These are phyloP conservation scores for Suaeda aralocaspica DNA, from an alignment of 148 eudicot genomes.

Conservation along the genomic window DNA sequence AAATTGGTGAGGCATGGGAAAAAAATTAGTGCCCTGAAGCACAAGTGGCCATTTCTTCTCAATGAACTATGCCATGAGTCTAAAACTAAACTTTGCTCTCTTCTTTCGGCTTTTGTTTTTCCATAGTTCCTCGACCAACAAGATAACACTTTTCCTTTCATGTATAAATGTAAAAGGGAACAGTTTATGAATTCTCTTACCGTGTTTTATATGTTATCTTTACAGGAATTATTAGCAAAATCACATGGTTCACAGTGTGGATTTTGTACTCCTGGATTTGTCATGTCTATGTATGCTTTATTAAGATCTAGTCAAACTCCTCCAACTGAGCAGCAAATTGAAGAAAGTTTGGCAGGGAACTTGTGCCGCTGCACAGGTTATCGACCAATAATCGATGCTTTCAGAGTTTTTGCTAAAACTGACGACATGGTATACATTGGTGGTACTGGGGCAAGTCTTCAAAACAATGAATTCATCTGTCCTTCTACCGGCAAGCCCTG, in stretches of 20 bases:
- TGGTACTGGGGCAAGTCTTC: conserved; percentile 27
- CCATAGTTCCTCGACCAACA: not conserved
- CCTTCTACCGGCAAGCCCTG: conserved; percentile 96
- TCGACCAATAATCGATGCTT: conserved; percentile 90
- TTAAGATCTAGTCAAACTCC: conserved; percentile 66
- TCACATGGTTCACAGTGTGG: conserved; percentile 99
- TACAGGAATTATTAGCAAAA: conserved; percentile 79
- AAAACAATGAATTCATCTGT: conserved; percentile 63
- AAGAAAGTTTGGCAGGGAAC: conserved; percentile 97
- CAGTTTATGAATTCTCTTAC: not conserved
- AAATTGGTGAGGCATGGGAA: no score
- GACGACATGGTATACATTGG: conserved; percentile 60
- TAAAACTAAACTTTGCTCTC: not conserved
- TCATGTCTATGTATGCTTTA: conserved; percentile 98
- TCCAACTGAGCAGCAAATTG: conserved; percentile 83
- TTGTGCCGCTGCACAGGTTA: conserved; percentile 98
- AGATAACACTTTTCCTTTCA: not conserved
- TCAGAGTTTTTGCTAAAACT: conserved; percentile 89
- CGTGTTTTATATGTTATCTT: conserved; percentile 10
- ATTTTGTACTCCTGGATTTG: conserved; percentile 98
- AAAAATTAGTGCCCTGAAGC: not conserved
- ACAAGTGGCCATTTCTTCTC: not conserved
- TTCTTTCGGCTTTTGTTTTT: not conserved
- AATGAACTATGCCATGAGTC: not conserved
- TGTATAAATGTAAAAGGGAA: not conserved